Evolutionary conservation across 106 monocot species (phyloP), one percentile per base, ranked within the genome.

Genomic region (Alisma plantagoaquatica): DNA sequence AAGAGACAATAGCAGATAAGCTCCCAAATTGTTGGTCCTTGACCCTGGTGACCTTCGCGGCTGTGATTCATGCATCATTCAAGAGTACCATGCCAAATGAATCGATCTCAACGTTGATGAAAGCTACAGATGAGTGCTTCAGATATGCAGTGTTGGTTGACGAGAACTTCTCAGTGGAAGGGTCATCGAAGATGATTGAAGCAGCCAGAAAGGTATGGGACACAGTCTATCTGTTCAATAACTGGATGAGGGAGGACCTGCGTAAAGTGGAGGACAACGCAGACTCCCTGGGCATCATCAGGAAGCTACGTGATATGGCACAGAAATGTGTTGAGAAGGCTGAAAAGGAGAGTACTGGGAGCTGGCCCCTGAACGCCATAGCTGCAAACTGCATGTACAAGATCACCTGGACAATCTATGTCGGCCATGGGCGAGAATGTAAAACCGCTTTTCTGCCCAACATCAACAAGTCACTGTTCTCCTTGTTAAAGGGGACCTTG

Each of bases 11-110:
- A 23, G 3, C 20, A 0, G 31, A 33, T 18, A 35, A 56, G 33
- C 55, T 35, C 9, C 55, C 55, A 4, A 56, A 59, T 25, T 59
- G 58, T 19, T 59, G 58, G 58, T 41, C 43, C 14, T 29, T 59
- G 41, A 23, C 58, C n/a, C 24, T 59, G 25, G 58, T 27, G 25
- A 59, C 58, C 38, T 43, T 59, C 5, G 43, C 43, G n/a, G 29
- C 16, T 43, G 17, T 59, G 2, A 43, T 17, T 25, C 43, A 14
- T 4, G 24, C 58, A 7, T 27, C 29, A 2, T 23, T 35, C 21
- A n/a, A n/a, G n/a, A n/a, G n/a, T n/a, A 5, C 5, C 4, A 28
- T 28, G 15, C 27, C 24, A 16, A 14, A 3, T 1, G 27, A 0
- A 21, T 11, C 4, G 38, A 23, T 59, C 1, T 4, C 41, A 0